Conservation (phyloP, 495 filamentous ascomycete species). For the Articulospora tetracladia region DNA sequence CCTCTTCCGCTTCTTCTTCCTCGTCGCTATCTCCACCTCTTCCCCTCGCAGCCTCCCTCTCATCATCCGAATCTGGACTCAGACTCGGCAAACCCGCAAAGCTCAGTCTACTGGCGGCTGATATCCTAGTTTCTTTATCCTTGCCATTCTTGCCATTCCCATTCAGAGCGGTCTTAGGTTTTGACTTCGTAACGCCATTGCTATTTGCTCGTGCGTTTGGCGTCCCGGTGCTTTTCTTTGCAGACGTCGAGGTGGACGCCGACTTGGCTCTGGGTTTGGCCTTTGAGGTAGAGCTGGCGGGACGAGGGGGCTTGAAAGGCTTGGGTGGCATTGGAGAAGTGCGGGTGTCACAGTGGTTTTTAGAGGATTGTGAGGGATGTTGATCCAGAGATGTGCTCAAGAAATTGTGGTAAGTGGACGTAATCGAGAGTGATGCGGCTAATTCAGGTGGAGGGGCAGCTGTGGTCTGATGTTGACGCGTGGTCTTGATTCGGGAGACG, state of each 20-base stretch:
- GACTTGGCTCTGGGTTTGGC: background rate
- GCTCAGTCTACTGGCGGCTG: background rate
- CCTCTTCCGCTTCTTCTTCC: background rate
- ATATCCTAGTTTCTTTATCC: background rate
- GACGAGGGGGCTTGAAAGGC: constrained; percentile 25
- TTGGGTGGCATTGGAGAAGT: constrained; percentile 22
- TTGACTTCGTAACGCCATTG: background rate
- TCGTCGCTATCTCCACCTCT: background rate
- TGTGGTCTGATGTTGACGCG: constrained; percentile 3
- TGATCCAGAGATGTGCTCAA: too few relatives aligned
- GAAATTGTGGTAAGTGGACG: background rate
- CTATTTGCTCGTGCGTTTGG: background rate
- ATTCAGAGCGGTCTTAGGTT: background rate
- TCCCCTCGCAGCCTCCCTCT: background rate
- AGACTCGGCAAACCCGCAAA: background rate
- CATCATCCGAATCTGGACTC: constrained; percentile 10
- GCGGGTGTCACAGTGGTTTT: too few relatives aligned
- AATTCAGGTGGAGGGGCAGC: background rate
- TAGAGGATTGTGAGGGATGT: background rate
- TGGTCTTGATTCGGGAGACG: background rate
- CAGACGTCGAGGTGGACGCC: background rate
- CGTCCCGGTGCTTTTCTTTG: background rate
- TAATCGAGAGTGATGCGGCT: background rate
- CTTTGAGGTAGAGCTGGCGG: constrained; percentile 2
- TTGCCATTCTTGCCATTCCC: background rate